Evolutionary conservation across 169 alveolate genomes (phyloP).

Genomic region (Nephromyces sp.): DNA sequence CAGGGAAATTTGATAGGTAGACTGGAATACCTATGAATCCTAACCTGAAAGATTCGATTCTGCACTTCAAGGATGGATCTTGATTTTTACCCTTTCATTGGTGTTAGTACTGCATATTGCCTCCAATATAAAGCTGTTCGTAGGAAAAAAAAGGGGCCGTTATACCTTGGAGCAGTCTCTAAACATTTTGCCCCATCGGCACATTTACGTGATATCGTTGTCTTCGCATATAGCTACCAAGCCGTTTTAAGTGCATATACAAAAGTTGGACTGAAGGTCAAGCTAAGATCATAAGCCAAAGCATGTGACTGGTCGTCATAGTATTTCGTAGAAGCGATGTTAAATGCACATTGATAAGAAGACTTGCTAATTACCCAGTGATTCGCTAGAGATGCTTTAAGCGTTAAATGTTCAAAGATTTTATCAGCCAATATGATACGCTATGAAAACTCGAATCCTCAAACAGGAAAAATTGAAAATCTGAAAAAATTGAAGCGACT

Average conservation of each 20-base stretch:
- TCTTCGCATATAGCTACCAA: too few species aligned
- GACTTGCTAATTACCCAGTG: background rate
- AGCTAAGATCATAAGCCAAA: too few species aligned
- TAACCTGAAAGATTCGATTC: background rate
- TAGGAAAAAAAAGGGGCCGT: background rate
- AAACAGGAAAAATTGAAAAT: constrained; percentile 67
- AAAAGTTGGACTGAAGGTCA: too few species aligned
- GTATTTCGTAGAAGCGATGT: background rate
- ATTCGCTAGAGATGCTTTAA: background rate
- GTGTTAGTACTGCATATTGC: background rate
- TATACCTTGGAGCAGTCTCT: background rate
- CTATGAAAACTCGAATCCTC: background rate
- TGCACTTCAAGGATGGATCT: background rate
- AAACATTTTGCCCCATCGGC: too few species aligned
- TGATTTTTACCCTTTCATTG: background rate
- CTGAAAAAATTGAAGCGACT: constrained; percentile 69
- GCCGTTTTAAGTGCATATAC: too few species aligned
- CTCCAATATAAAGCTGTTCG: background rate
- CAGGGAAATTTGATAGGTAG: constrained; percentile 75
- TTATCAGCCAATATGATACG: background rate
- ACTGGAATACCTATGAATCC: background rate
- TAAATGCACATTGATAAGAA: background rate
- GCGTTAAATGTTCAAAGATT: background rate
- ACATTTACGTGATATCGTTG: too few species aligned
- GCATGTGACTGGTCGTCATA: too few species aligned